Evolutionary conservation across 2,329 filamentous ascomycete genomes (phyloP).

Genomic region (Ophiocordyceps australis): DNA sequence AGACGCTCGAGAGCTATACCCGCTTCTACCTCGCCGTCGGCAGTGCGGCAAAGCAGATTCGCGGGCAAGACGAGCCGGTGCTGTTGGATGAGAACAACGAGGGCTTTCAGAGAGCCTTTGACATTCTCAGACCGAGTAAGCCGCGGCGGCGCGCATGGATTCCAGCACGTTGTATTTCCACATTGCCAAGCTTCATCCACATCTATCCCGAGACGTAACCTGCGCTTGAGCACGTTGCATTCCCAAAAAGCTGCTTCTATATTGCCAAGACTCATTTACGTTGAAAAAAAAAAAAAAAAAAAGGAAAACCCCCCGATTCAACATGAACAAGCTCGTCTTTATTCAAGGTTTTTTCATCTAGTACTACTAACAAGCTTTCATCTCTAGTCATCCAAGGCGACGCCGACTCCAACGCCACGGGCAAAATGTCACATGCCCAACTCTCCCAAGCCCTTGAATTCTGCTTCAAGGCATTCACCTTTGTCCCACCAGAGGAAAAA

Average conservation of each 20-base stretch:
- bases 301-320: too few relatives aligned
- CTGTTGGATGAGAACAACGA: slow-evolving; percentile 21
- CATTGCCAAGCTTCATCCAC: too few relatives aligned
- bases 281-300: too few relatives aligned
- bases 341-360: too few relatives aligned
- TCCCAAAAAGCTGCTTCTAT: too few relatives aligned
- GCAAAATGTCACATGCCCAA: slow-evolving; percentile 10
- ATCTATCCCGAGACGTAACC: too few relatives aligned
- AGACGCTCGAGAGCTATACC: slow-evolving; percentile 24
- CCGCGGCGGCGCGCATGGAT: not conserved
- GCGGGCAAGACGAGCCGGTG: slow-evolving; percentile 15
- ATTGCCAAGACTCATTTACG: too few relatives aligned
- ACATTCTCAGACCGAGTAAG: slow-evolving; percentile 19
- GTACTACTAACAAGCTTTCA: too few relatives aligned
- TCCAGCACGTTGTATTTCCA: too few relatives aligned
- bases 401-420: slow-evolving; percentile 8
- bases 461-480: slow-evolving; percentile 11
- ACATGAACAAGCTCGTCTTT: not conserved
- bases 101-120: slow-evolving; percentile 22
- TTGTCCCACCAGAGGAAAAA: not conserved
- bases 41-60: slow-evolving; percentile 18
- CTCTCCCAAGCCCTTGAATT: slow-evolving; percentile 14
- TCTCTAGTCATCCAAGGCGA: slow-evolving; percentile 18
- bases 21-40: slow-evolving; percentile 19
- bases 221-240: too few relatives aligned